Evolutionary conservation across 805 yeast species (phyloP).

Genomic region (Metschnikowia borealis): DNA sequence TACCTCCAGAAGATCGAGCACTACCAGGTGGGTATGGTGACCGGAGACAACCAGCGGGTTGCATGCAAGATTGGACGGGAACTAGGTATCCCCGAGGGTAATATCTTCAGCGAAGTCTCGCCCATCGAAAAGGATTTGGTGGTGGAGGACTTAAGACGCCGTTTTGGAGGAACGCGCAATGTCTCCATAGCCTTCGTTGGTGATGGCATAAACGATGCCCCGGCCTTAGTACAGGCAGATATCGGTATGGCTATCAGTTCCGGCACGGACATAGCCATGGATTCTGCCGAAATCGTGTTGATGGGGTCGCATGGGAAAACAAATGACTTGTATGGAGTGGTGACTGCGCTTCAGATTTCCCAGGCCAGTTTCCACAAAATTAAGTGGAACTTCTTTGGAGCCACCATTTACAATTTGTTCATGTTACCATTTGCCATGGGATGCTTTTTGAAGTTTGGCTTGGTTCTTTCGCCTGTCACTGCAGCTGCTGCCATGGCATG

Average conservation of each 20-base stretch:
- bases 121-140: slow-evolving; percentile 76
- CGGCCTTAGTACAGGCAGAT: slow-evolving; percentile 85
- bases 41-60: slow-evolving; percentile 73
- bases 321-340: slow-evolving; percentile 45
- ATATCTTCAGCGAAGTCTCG: slow-evolving; percentile 69
- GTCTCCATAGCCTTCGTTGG: slow-evolving; percentile 80
- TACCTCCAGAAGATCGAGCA: slow-evolving; percentile 48
- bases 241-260: slow-evolving; percentile 88
- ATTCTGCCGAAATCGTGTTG: slow-evolving; percentile 90
- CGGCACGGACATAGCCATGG: slow-evolving; percentile 95
- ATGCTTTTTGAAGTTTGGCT: slow-evolving; percentile 68
- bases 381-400: slow-evolving; percentile 82
- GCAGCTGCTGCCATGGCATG: slow-evolving; percentile 94
- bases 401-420: slow-evolving; percentile 72
- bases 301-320: slow-evolving; percentile 36
- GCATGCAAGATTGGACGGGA: slow-evolving; percentile 62
- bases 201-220: slow-evolving; percentile 97
- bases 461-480: slow-evolving; percentile 78
- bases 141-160: slow-evolving; percentile 52
- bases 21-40: slow-evolving; percentile 73
- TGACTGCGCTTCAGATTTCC: slow-evolving; percentile 65
- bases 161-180: slow-evolving; percentile 29
- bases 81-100: slow-evolving; percentile 60
- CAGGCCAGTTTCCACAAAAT: slow-evolving; percentile 67
- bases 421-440: slow-evolving; percentile 97